Evolutionary conservation across 192 early-diverging fungal species (phyloP), one percentile per base, ranked within the genome.

Genomic region (Thoreauomyces humboldtii): DNA sequence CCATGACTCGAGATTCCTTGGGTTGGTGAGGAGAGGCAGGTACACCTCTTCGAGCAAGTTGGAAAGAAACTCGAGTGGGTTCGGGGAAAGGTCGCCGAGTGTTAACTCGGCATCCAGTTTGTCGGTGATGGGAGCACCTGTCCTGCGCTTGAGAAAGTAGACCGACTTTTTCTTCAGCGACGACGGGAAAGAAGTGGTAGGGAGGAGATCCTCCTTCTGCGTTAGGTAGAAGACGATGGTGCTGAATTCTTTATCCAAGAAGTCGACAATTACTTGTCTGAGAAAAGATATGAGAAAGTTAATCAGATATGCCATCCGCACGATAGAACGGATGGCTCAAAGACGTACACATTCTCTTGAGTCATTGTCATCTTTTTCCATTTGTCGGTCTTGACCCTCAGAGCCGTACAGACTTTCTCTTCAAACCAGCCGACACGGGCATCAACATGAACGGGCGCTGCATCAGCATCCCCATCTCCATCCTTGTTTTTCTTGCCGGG

Each of bases 1-100:
- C 85, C 85, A 87, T n/a, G 71, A 67, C 50, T 87, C 85, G 44
- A 87, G 62, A 53, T 87, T 87, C 56, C 80, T 79, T 35, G 77
- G 76, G 63, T 87, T 87, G 7, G 83, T 84, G 2, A 87, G 67
- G 4, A 87, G 59, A 1, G 85, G 85, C 32, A 87, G 54, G 51
- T 87, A 87, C 1, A 87, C 83, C 67, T 87, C 85, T 61, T 87
- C 85, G 19, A 87, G 50, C 0, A 87, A 27, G 1, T 62, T 77
- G 19, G 70, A 76, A 36, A 87, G 56, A 56, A 81, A 87, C 22
- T 87, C 85, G 21, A 87, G 71, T 1, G 85, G 85, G 61, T 85
- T 85, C 2, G 83, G 48, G 25, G 76, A 66, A 0, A 87, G 54
- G 61, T 87, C 85, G 7, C 85, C 85, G 57, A 87, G 73, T 19